Percentiles rank a stretch among this genome's conserved stretches.
Evolutionary conservation across 164 flowering plant species (phyloP).

Genomic region (Vitis labrusca): DNA sequence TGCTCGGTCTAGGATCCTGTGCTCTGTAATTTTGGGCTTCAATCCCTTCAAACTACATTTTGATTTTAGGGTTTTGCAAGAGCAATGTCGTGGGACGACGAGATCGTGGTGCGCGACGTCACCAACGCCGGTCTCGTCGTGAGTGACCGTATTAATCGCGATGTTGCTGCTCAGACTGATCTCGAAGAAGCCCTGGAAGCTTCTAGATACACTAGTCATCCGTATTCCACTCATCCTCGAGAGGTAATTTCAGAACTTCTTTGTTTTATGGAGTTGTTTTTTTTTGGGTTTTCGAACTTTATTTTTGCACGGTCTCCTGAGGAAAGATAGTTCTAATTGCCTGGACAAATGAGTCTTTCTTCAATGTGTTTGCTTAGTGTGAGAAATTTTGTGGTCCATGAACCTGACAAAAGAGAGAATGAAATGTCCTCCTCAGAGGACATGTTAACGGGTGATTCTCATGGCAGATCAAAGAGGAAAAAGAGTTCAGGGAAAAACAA

Average conservation of each 20-base stretch:
- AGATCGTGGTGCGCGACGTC: slow-evolving; percentile 76
- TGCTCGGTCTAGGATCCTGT: too few relatives aligned
- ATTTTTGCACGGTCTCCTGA: neutral
- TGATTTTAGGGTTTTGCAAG: slow-evolving; percentile 18
- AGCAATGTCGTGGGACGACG: slow-evolving; percentile 73
- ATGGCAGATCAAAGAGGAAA: too few relatives aligned
- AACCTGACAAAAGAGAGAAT: too few relatives aligned
- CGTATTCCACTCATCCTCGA: slow-evolving; percentile 84
- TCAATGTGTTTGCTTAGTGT: too few relatives aligned
- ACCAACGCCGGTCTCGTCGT: slow-evolving; percentile 77
- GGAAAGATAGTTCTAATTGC: neutral
- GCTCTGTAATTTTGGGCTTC: neutral
- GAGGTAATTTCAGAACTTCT: slow-evolving; percentile 49
- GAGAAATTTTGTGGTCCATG: too few relatives aligned
- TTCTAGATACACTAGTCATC: slow-evolving; percentile 89
- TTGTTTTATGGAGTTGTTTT: neutral
- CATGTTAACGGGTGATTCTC: too few relatives aligned
- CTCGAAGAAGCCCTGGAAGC: slow-evolving; percentile 95
- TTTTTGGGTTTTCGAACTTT: too few relatives aligned
- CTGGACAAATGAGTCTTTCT: too few relatives aligned
- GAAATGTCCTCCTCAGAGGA: too few relatives aligned
- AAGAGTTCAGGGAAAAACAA: too few relatives aligned
- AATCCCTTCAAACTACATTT: neutral
- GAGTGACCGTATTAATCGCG: slow-evolving; percentile 77
- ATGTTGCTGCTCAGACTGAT: slow-evolving; percentile 67